Percentiles rank a stretch among this genome's conserved stretches.
These are phyloP conservation scores for Cyamopsis tetragonoloba DNA, from an alignment of 306 rosid genomes.

Conservation along the genomic window DNA sequence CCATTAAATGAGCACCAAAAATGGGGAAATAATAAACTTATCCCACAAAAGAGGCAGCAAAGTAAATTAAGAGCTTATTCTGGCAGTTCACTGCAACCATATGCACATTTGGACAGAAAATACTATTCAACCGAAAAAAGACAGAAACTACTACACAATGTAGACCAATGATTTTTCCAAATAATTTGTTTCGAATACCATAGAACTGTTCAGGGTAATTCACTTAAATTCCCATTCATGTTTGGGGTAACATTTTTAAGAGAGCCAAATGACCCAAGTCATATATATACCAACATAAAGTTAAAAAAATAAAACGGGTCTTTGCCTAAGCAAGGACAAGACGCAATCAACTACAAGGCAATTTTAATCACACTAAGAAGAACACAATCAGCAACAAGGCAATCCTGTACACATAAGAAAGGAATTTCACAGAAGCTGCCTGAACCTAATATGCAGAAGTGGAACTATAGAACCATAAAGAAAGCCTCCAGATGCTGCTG, in stretches of 20 bases:
- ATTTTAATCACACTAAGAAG: neutral
- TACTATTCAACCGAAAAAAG: neutral
- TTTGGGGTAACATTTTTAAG: neutral
- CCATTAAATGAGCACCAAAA: constrained; percentile 14
- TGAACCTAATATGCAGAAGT: neutral
- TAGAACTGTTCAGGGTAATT: neutral
- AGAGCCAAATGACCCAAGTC: constrained; percentile 3
- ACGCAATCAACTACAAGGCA: neutral
- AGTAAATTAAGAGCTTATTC: constrained; percentile 8
- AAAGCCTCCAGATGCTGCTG: neutral
- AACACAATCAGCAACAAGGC: constrained; percentile 2
- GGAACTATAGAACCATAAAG: neutral
- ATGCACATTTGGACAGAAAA: neutral
- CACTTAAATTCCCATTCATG: neutral
- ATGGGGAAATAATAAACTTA: neutral
- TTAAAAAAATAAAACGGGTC: neutral
- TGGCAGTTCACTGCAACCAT: constrained; percentile 1
- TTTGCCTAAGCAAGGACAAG: neutral
- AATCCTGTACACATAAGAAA: neutral
- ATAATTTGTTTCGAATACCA: neutral
- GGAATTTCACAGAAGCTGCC: neutral
- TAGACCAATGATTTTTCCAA: neutral
- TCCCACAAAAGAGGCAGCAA: neutral
- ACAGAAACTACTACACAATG: neutral
- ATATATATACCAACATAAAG: neutral